These are phyloP conservation scores for Elsinoe necatrix DNA, from an alignment of 2,329 filamentous ascomycete species.

Conservation along the genomic window DNA sequence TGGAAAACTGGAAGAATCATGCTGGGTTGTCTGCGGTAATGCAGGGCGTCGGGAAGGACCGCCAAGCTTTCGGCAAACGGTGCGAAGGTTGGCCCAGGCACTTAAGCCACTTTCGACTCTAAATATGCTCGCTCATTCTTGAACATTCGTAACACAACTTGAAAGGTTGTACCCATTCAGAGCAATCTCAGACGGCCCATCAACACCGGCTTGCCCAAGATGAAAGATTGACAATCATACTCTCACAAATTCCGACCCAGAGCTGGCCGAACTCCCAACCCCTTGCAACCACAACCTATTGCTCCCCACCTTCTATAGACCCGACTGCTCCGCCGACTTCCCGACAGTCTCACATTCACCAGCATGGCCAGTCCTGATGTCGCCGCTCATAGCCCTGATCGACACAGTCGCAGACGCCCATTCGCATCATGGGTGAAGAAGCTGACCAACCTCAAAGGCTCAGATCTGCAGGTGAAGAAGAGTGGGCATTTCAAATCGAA, in stretches of 20 bases:
- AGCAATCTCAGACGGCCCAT: neutral
- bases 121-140: neutral
- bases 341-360: neutral
- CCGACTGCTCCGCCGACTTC: neutral
- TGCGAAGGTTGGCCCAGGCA: neutral
- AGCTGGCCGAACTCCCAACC: neutral
- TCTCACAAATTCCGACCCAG: neutral
- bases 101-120: neutral
- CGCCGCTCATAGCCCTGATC: conserved; percentile 9
- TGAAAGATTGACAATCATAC: neutral
- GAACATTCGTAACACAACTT: neutral
- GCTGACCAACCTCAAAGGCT: conserved; percentile 78
- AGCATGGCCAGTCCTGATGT: conserved; percentile 12
- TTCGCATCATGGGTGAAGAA: conserved; percentile 85
- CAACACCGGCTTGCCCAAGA: neutral
- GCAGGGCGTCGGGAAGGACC: neutral
- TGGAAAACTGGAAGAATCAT: neutral
- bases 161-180: neutral
- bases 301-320: neutral
- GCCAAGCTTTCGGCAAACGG: neutral
- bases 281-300: neutral
- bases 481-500: conserved; percentile 35
- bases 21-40: neutral
- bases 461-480: conserved; percentile 43
- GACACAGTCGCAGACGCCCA: conserved; percentile 45